Percentiles rank a stretch among this genome's conserved stretches.
Evolutionary conservation across 305 asterid genomes (phyloP).

Genomic region (Fraxinus latifolia): DNA sequence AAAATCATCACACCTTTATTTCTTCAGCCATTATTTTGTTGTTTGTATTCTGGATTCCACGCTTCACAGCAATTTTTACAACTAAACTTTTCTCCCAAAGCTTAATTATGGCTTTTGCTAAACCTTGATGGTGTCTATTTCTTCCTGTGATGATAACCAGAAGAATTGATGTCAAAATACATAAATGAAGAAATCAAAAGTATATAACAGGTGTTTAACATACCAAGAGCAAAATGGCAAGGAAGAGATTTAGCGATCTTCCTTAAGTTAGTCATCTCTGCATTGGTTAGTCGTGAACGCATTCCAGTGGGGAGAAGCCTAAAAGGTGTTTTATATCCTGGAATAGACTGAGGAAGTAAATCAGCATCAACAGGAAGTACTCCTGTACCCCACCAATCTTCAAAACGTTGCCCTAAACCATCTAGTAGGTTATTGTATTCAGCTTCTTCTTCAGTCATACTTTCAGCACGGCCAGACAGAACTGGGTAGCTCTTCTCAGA

Average conservation of each 20-base stretch:
- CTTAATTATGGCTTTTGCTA: constrained; percentile 80
- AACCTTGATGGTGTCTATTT: constrained; percentile 94
- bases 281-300: constrained; percentile 84
- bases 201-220: constrained; percentile 13
- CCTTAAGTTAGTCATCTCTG: constrained; percentile 87
- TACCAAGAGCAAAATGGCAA: constrained; percentile 96
- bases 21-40: constrained; percentile 98
- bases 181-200: constrained; percentile 1
- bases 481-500: constrained; percentile 42
- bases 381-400: constrained; percentile 99
- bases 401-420: constrained; percentile 93
- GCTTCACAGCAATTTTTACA: constrained; percentile 97
- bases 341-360: constrained; percentile 81
- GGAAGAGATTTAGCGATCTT: constrained; percentile 91
- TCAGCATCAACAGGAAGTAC: constrained; percentile 97
- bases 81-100: constrained; percentile 96
- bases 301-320: constrained; percentile 94
- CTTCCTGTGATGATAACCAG: constrained; percentile 58
- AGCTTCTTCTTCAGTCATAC: constrained; percentile 65
- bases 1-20: constrained; percentile 59
- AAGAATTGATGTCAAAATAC: constrained; percentile 17
- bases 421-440: constrained; percentile 67
- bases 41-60: constrained; percentile 98
- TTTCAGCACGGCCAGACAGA: constrained; percentile 32
- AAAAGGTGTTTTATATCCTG: constrained; percentile 88